Evolutionary conservation across 345 rosid species (phyloP), one percentile per base, ranked within the genome.

Genomic region (Salix caprea): DNA sequence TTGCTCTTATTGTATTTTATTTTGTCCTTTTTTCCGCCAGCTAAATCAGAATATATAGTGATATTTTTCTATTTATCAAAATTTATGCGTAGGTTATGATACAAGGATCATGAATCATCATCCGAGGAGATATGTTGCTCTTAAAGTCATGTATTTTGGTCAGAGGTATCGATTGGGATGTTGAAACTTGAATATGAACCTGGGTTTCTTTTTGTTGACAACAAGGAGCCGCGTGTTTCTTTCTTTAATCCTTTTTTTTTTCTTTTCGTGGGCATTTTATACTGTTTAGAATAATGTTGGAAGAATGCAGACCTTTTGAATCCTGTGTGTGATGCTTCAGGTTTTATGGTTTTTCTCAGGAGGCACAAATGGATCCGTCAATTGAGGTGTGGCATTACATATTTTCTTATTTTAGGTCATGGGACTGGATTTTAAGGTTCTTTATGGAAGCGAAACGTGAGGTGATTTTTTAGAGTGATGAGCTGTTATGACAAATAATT

Each of bases 61-160:
- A 23, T 61, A 23, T 28, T 10, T n/a, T 42, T 21, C 42, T 42
- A 18, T 69, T 40, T 40, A 40, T 24, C 50, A 4, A 16, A 13
- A 39, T 5, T 26, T 70, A 62, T 54, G n/a, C 23, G 30, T 74
- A 81, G 84, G 37, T 69, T 69, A 65, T 77, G 74, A 61, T 40
- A 58, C 79, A 37, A 77, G 80, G 71, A 58, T 48, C 7, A 70
- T 84, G 73, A 78, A 68, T 69, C 86, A 86, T 74, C 84, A 65
- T 82, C 65, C 79, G 21, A 91, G 62, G 88, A 88, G 97, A 93
- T 85, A 85, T 71, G 83, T 91, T 79, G 99, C 97, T 69, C 75
- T 95, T 8, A 91, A 91, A 82, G 87, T 95, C 75, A 87, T 91
- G 93, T 95, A 93, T 84, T 93, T 95, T 83, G 99, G 99, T 80